Percentiles rank a stretch among this genome's conserved stretches.
phyloP scores from a whole-genome alignment of 805 yeast species.

The baker's yeast (Saccharomyces cerevisiae) region DNA sequence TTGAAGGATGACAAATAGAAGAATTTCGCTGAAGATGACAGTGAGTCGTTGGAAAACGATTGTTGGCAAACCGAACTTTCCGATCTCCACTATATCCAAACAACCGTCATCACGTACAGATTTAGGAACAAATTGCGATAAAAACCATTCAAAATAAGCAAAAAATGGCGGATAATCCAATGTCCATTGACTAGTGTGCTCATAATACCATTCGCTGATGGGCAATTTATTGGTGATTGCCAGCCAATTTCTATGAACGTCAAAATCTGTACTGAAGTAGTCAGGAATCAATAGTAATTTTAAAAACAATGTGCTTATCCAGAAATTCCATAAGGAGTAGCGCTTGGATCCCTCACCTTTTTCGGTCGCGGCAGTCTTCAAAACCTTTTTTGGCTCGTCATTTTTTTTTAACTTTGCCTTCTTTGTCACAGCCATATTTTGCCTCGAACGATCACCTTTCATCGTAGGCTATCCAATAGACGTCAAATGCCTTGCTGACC shows the following conservation, averaged over 20 bases:
- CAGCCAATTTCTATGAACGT: constrained; percentile 95
- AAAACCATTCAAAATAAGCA: constrained; percentile 85
- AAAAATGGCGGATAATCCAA: constrained; percentile 96
- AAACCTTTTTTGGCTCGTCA: constrained; percentile 1
- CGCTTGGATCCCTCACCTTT: constrained; percentile 9
- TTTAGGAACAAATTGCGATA: constrained; percentile 64
- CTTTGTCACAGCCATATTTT: not conserved
- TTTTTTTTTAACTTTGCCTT: not conserved
- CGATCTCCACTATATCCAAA: constrained; percentile 55
- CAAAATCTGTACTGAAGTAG: constrained; percentile 92
- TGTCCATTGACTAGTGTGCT: constrained; percentile 80
- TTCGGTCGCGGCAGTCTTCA: constrained; percentile 1
- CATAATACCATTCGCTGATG: constrained; percentile 71
- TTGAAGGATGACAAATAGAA: constrained; percentile 63
- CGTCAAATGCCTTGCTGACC: not conserved
- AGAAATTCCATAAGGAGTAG: constrained; percentile 54
- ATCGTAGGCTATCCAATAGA: constrained; percentile 6
- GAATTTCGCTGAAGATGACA: constrained; percentile 68
- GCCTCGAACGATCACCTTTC: not conserved
- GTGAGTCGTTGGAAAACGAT: constrained; percentile 73
- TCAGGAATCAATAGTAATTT: constrained; percentile 63
- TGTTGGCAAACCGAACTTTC: constrained; percentile 70
- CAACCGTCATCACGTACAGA: constrained; percentile 67
- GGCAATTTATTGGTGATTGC: constrained; percentile 81
- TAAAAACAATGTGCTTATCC: constrained; percentile 53